Evolutionary conservation across 1,284 basidiomycete species (phyloP), one percentile per base, ranked within the genome.

Genomic region (Vanrija humicola): DNA sequence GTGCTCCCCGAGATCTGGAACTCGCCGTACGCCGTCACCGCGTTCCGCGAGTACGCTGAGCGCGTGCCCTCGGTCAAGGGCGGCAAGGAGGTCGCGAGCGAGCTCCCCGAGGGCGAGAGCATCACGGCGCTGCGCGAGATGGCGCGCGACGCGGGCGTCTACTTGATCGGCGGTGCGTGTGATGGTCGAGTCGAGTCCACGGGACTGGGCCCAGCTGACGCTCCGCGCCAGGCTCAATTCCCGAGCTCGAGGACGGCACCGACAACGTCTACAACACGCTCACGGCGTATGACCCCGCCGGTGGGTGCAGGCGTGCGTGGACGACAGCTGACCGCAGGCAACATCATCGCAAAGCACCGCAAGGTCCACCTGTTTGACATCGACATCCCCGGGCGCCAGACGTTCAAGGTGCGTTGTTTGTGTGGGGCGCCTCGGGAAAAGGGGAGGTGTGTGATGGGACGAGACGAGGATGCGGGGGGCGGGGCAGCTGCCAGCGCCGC

Each of bases 311-410:
- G 7, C 16, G 16, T 5, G 5, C 3, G 6, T 5, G 2, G 28
- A 15, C 0, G 7, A 29, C 2, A 5, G 38, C 40, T 43, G 18
- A 43, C n/a, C 3, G n/a, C 60, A 90, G 90, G 90, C 14, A 84
- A 88, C 49, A 82, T 98, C 42, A 84, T 98, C 26, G 88, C 89
- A 0, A 84, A 84, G 38, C 91, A 98, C 74, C 85, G 95, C 52
- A 98, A 99, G 76, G 83, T 98, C 1, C 96, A 98, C 71, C 80
- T 99, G 9, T 99, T 99, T 71, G 95, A 99, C 74, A 98, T 99
- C 59, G 90, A 98, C 72, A 95, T 98, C 53, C 93, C 93, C 0
- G 95, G 95, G 18, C 88, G 90, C 74, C 97, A 98, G 76, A 92
- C 80, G 5, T 98, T 98, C 84, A 95, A 95, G 80, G 92, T 88